A percentile compares a stretch with the other conserved stretches of the same genome.
phyloP scores from a whole-genome alignment of 495 filamentous ascomycete genomes.

The Thermothielavioides terrestris region DNA sequence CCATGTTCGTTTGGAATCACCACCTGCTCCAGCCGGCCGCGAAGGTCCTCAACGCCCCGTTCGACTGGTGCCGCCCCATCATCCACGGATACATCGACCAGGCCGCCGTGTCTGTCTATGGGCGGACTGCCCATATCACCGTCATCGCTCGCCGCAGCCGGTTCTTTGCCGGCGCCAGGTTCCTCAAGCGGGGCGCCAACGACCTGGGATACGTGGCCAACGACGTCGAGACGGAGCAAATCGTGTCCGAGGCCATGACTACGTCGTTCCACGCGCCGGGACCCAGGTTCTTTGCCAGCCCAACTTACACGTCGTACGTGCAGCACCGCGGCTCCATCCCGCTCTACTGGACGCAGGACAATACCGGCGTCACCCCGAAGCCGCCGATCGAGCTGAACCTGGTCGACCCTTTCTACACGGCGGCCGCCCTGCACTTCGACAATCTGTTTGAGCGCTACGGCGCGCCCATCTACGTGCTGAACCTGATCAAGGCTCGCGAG shows the following conservation, averaged over 20 bases:
- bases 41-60: constrained; percentile 63
- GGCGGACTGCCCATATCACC: constrained; percentile 79
- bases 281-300: constrained; percentile 75
- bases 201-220: constrained; percentile 96
- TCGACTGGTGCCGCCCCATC: constrained; percentile 93
- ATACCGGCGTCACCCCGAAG: constrained; percentile 88
- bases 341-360: constrained; percentile 96
- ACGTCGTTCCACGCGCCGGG: constrained; percentile 94
- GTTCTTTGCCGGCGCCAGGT: constrained; percentile 89
- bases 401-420: constrained; percentile 89
- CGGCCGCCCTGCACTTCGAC: constrained; percentile 95
- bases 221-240: constrained; percentile 99
- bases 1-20: constrained; percentile 98
- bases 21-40: constrained; percentile 74
- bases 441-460: constrained; percentile 93
- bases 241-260: constrained; percentile 85
- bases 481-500: constrained; percentile 85
- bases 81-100: constrained; percentile 97
- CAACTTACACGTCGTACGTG: constrained; percentile 89
- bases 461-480: constrained; percentile 82
- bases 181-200: constrained; percentile 90
- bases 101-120: constrained; percentile 72
- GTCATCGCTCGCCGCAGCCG: constrained; percentile 88
- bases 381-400: constrained; percentile 92
- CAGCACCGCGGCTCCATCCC: constrained; percentile 97